Conservation (phyloP, 2,329 filamentous ascomycete species). For the Trichophaea hybrida region DNA sequence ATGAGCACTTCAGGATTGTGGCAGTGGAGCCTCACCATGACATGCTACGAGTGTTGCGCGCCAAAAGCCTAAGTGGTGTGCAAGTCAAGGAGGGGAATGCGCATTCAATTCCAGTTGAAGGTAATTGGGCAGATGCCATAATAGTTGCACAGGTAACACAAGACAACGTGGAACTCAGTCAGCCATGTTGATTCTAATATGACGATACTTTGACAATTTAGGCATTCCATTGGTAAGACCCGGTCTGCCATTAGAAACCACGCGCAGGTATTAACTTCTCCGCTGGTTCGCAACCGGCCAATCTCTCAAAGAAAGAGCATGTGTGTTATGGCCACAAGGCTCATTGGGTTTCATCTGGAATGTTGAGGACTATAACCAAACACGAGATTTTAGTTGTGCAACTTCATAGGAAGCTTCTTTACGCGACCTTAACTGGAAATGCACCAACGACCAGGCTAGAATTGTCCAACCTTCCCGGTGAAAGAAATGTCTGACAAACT, state of each 20-base stretch:
- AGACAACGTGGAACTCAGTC: background rate
- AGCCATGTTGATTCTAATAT: background rate
- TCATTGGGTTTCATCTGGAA: constrained; percentile 59
- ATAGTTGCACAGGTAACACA: constrained; percentile 50
- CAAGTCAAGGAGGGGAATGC: constrained; percentile 45
- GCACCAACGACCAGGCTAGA: constrained; percentile 34
- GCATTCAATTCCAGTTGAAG: constrained; percentile 40
- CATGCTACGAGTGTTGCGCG: constrained; percentile 49
- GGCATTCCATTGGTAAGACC: constrained; percentile 41
- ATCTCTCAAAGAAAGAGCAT: constrained; percentile 50
- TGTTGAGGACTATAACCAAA: constrained; percentile 49
- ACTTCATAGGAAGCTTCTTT: constrained; percentile 49
- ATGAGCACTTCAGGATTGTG: constrained; percentile 46
- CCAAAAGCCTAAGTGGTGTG: constrained; percentile 44
- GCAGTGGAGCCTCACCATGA: constrained; percentile 49
- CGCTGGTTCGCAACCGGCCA: constrained; percentile 52
- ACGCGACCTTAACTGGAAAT: constrained; percentile 38
- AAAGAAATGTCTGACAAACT: constrained; percentile 38
- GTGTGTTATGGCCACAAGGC: constrained; percentile 46
- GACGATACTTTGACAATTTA: constrained; percentile 2
- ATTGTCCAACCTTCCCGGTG: no score
- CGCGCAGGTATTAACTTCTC: background rate
- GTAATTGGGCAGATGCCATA: constrained; percentile 49
- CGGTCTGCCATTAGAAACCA: constrained; percentile 3
- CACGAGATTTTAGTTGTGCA: constrained; percentile 15